These are phyloP conservation scores for Neolentinus lepideus DNA, from an alignment of 1,284 basidiomycete species.

Conservation along the genomic window DNA sequence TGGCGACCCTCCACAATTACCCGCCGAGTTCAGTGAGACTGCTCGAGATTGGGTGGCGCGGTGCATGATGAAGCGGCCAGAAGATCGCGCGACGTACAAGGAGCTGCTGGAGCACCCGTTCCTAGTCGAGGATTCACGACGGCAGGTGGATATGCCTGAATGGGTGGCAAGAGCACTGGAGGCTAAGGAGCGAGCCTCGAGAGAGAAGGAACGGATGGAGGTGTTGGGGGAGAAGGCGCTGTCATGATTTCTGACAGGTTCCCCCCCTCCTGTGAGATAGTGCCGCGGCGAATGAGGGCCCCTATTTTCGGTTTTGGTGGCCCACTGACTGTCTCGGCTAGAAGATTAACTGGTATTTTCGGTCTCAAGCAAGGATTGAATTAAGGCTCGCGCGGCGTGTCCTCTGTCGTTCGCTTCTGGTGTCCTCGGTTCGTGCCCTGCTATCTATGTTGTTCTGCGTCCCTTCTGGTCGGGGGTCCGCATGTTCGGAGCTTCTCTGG, in stretches of 20 bases:
- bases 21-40: conserved; percentile 40
- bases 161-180: conserved; percentile 53
- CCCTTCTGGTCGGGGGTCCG: background rate
- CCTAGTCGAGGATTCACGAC: conserved; percentile 44
- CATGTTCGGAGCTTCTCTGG: background rate
- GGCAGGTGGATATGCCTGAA: conserved; percentile 73
- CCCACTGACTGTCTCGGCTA: too few species aligned
- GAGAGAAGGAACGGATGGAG: background rate
- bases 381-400: background rate
- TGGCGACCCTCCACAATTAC: conserved; percentile 85
- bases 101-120: conserved; percentile 81
- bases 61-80: conserved; percentile 76
- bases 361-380: background rate
- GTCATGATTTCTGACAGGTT: background rate
- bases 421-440: background rate
- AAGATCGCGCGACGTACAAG: conserved; percentile 76
- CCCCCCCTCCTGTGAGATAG: background rate
- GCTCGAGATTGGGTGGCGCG: conserved; percentile 53
- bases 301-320: too few species aligned
- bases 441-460: background rate
- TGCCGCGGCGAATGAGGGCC: background rate
- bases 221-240: background rate
- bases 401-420: background rate
- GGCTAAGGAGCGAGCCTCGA: background rate
- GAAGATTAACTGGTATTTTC: background rate